phyloP scores from a whole-genome alignment of 352 stramenopile genomes.

The Nothophytophthora sp. region DNA sequence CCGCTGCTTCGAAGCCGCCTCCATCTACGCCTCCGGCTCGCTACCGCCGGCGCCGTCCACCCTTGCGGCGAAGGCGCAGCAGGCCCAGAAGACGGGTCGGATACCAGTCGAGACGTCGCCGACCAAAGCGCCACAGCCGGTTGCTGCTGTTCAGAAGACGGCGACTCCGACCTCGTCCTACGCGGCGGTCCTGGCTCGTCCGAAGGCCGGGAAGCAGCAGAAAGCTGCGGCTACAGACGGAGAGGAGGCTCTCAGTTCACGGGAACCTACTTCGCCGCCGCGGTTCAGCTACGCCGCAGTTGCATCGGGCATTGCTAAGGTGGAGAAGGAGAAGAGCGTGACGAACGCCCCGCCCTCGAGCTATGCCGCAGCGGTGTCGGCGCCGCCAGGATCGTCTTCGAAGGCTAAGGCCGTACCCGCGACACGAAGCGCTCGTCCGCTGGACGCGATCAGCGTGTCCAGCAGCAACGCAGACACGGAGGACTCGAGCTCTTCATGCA shows the following conservation, averaged over 20 bases:
- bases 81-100: constrained; percentile 19
- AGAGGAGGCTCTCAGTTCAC: no score
- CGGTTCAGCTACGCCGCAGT: constrained; percentile 77
- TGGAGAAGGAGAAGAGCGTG: constrained; percentile 16
- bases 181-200: constrained; percentile 47
- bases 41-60: constrained; percentile 35
- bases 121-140: constrained; percentile 4
- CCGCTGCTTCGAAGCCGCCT: constrained; percentile 49
- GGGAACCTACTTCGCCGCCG: constrained; percentile 16
- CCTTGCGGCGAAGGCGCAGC: constrained; percentile 25
- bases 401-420: constrained; percentile 8
- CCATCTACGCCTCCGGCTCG: constrained; percentile 68
- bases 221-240: constrained; percentile 12
- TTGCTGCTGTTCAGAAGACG: constrained; percentile 15
- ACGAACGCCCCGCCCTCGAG: constrained; percentile 49
- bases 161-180: constrained; percentile 50
- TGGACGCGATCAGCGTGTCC: constrained; percentile 71
- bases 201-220: constrained; percentile 39
- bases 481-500: constrained; percentile 62
- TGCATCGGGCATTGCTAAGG: constrained; percentile 63
- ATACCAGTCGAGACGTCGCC: constrained; percentile 13
- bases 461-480: constrained; percentile 84
- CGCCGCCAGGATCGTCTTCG: constrained; percentile 17
- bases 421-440: constrained; percentile 9
- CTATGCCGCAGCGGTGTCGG: constrained; percentile 70